These are phyloP conservation scores for Skeletonema tropicum DNA, from an alignment of 108 stramenopile species.

Conservation along the genomic window DNA sequence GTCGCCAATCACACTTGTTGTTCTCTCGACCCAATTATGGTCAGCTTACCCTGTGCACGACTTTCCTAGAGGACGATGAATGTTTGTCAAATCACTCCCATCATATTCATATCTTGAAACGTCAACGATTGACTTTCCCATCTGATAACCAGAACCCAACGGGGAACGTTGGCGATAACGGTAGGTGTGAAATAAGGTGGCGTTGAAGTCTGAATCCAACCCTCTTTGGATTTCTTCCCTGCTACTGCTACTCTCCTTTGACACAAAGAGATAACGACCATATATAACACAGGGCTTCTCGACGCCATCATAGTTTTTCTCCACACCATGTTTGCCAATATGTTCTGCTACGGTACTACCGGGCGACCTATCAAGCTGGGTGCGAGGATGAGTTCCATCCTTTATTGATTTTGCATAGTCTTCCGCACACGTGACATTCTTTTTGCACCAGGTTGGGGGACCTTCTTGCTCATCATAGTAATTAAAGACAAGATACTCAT, in stretches of 20 bases:
- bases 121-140: slow-evolving; percentile 23
- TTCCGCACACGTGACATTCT: neutral
- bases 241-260: neutral
- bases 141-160: neutral
- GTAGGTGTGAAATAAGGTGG: slow-evolving; percentile 21
- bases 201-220: slow-evolving; percentile 11
- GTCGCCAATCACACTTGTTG: no score
- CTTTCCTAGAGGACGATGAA: slow-evolving; percentile 3
- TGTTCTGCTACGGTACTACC: slow-evolving; percentile 13
- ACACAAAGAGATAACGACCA: slow-evolving; percentile 12
- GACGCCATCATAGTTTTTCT: neutral
- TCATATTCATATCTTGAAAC: slow-evolving; percentile 14
- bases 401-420: slow-evolving; percentile 10
- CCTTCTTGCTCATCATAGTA: slow-evolving; percentile 18
- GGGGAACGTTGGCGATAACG: slow-evolving; percentile 18
- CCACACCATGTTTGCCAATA: neutral
- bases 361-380: slow-evolving; percentile 9
- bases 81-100: neutral
- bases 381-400: slow-evolving; percentile 6
- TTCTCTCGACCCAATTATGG: neutral
- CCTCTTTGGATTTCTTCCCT: slow-evolving; percentile 13
- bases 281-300: slow-evolving; percentile 16
- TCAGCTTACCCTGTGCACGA: slow-evolving; percentile 13
- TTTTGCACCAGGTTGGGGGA: neutral
- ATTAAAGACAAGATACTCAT: slow-evolving; percentile 66